These are phyloP conservation scores for Polygonum aviculare DNA, from an alignment of 148 eudicot genomes.

Conservation along the genomic window DNA sequence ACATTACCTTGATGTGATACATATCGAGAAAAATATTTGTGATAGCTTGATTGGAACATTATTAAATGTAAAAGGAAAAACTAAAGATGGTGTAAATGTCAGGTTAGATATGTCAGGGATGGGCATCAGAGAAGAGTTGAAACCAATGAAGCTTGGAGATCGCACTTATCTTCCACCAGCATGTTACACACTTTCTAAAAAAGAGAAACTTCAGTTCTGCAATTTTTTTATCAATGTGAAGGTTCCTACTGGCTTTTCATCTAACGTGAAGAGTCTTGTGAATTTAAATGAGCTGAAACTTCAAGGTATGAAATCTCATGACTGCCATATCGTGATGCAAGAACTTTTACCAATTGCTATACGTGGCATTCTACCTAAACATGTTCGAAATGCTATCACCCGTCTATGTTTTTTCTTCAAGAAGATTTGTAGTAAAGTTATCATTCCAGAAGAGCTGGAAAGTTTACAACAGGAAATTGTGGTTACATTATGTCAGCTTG, in stretches of 20 bases:
- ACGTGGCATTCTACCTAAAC: slow-evolving; percentile 6
- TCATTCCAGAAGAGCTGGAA: slow-evolving; percentile 3
- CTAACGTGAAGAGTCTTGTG: background rate
- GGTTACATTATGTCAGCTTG: slow-evolving; percentile 8
- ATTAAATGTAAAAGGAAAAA: no score
- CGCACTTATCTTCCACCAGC: background rate
- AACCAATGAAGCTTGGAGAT: background rate
- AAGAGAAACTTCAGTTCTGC: slow-evolving; percentile 11
- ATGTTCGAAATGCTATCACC: background rate
- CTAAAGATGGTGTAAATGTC: slow-evolving; percentile 13
- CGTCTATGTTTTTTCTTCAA: background rate
- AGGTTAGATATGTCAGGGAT: slow-evolving; percentile 8
- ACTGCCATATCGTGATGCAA: background rate
- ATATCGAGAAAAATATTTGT: background rate
- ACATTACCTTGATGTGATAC: background rate
- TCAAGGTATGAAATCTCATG: no score
- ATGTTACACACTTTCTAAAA: background rate
- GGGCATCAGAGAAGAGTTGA: slow-evolving; percentile 13
- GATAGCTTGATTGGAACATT: background rate
- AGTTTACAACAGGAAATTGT: background rate
- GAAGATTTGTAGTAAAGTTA: background rate
- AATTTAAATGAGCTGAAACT: background rate
- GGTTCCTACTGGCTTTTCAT: background rate
- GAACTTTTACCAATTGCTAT: background rate
- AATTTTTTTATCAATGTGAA: slow-evolving; percentile 4